Evolutionary conservation across 768 basidiomycete genomes (phyloP).

Genomic region (Dentipellis fragilis): DNA sequence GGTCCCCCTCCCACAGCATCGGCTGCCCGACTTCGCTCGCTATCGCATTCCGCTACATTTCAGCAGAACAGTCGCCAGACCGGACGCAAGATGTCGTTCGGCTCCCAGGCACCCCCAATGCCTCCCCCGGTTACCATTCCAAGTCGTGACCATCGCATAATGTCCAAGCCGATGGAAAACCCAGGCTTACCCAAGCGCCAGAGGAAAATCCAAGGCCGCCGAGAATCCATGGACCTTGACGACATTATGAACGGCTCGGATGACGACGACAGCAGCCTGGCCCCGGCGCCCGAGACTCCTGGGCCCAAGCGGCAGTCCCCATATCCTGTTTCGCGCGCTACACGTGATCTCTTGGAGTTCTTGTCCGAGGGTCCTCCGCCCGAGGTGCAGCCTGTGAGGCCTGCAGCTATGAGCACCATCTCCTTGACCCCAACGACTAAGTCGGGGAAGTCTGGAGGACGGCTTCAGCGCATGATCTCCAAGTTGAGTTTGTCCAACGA

Average conservation of each 20-base stretch:
- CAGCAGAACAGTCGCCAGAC: slow-evolving; percentile 3
- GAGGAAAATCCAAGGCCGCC: slow-evolving; percentile 41
- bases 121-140: slow-evolving; percentile 2
- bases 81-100: slow-evolving; percentile 3
- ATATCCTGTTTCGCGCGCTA: slow-evolving; percentile 29
- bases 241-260: slow-evolving; percentile 66
- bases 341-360: slow-evolving; percentile 46
- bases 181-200: slow-evolving; percentile 34
- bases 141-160: slow-evolving; percentile 1
- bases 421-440: slow-evolving; percentile 15
- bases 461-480: slow-evolving; percentile 78
- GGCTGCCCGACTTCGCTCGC: slow-evolving; percentile 13
- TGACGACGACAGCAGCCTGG: slow-evolving; percentile 33
- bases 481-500: slow-evolving; percentile 40
- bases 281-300: slow-evolving; percentile 2
- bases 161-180: background rate
- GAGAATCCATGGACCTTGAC: slow-evolving; percentile 67
- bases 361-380: slow-evolving; percentile 49
- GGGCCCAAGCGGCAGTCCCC: slow-evolving; percentile 5
- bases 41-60: slow-evolving; percentile 15
- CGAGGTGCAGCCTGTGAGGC: slow-evolving; percentile 16
- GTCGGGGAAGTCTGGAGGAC: slow-evolving; percentile 32
- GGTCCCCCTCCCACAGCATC: background rate
- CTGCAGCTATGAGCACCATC: slow-evolving; percentile 5
- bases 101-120: slow-evolving; percentile 1